Base-by-base conservation (phyloP, 176 grass and related monocot genomes). In the Raddia distichophylla region DNA sequence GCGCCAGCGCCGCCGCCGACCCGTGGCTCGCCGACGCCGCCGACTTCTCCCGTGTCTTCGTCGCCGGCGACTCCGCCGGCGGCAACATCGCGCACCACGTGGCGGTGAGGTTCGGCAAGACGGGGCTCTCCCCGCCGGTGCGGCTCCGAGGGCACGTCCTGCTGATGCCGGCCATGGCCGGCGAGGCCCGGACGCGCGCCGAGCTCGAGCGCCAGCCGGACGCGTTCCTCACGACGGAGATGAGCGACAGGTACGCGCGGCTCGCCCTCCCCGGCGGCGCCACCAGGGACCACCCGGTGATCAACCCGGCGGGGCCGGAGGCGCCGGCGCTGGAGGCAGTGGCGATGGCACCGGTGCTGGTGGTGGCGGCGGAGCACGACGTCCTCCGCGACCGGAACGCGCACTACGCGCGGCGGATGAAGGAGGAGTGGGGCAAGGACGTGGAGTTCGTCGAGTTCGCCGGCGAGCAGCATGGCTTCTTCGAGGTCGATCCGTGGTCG, bases 21-120 rank as follows among this genome's bases (percentile, higher is more conserved):
- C 87, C 91, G 0, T 93, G 87, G 91, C 71, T 93, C 45, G 77
- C 87, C 60, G 72, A 59, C 10, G 40, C 44, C 10, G 87, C 91
- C 11, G 87, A 93, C 81, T 77, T 90, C 77, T 17, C 34, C 17
- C 72, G 81, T 6, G 76, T 82, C 1, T 93, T 93, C 87, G 19
- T 93, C 61, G 78, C 81, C 3, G 91, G 87, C 32, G 87, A 87
- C 17, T 93, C 91, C 0, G 81, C 87, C 37, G 87, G 91, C 37
- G 91, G 91, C 10, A 90, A 81, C 81, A 64, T 93, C 34, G 67
- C 81, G 6, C 91, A 93, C 81, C 87, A 90, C 77, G 20, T 87
- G 43, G 91, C 81, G 2, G 67, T 50, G 9, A 32, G 1, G 54
- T 78, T 82, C 27, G 67, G 84, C 18, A 74, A 16, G 63, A 10